Evolutionary conservation across 2,329 filamentous ascomycete genomes (phyloP).

Genomic region (Cadophora luteo-olivacea): DNA sequence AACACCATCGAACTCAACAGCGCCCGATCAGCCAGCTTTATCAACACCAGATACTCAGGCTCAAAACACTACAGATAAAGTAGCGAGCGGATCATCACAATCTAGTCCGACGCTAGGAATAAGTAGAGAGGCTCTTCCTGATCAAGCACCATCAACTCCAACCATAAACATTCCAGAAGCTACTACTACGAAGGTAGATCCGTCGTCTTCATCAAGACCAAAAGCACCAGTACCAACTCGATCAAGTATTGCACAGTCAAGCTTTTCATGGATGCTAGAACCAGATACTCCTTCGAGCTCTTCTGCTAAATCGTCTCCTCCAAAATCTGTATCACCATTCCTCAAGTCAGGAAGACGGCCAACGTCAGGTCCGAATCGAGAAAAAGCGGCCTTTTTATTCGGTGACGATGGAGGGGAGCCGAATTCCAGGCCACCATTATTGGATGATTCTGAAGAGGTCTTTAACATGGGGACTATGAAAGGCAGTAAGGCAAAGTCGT

Average conservation of each 20-base stretch:
- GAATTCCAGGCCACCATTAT: slow-evolving; percentile 28
- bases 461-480: slow-evolving; percentile 42
- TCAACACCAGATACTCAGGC: slow-evolving; percentile 17
- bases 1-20: slow-evolving; percentile 11
- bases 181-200: slow-evolving; percentile 14
- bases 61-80: slow-evolving; percentile 12
- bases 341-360: slow-evolving; percentile 39
- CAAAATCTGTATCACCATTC: slow-evolving; percentile 42
- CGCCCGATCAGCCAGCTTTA: slow-evolving; percentile 14
- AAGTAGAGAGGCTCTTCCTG: slow-evolving; percentile 8
- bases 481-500: slow-evolving; percentile 32
- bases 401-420: slow-evolving; percentile 41
- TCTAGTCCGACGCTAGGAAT: slow-evolving; percentile 8
- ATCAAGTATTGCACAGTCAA: slow-evolving; percentile 74
- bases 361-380: slow-evolving; percentile 38
- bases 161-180: slow-evolving; percentile 11
- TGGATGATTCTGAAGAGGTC: slow-evolving; percentile 38
- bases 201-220: slow-evolving; percentile 30
- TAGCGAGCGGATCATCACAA: slow-evolving; percentile 7
- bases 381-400: slow-evolving; percentile 46
- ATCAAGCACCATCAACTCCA: neutral
- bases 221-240: slow-evolving; percentile 61
- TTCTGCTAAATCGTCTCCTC: slow-evolving; percentile 33
- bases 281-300: slow-evolving; percentile 43
- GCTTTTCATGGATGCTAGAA: slow-evolving; percentile 81